Evolutionary conservation across 148 eudicot species (phyloP).

Genomic region (Mesembryanthemum crystallinum): DNA sequence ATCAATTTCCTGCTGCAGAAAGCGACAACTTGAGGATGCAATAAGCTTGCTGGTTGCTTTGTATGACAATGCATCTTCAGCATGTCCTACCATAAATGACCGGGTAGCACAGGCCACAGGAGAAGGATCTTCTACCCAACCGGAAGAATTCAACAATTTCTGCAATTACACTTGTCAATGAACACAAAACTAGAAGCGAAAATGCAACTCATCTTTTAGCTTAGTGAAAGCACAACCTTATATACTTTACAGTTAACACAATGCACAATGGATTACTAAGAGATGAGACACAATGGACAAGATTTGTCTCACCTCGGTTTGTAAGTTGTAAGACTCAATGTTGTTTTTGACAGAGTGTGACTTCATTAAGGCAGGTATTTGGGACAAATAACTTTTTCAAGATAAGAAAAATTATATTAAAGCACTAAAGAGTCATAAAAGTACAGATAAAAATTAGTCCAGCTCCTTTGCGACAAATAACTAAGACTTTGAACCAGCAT

Average conservation of each 20-base stretch:
- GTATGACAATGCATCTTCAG: constrained; percentile 62
- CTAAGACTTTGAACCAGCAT: not conserved
- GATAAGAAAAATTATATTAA: no score
- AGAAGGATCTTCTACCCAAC: constrained; percentile 91
- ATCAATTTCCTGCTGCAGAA: constrained; percentile 66
- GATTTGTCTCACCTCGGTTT: not conserved
- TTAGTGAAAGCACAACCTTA: constrained; percentile 8
- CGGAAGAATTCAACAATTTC: constrained; percentile 62
- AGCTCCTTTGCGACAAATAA: not conserved
- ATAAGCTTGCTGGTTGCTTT: constrained; percentile 71
- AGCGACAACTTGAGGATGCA: constrained; percentile 64
- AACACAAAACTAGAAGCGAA: constrained; percentile 20
- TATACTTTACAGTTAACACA: not conserved
- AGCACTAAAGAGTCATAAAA: no score
- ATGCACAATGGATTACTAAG: not conserved
- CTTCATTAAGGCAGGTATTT: not conserved
- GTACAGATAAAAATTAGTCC: not conserved
- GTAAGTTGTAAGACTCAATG: not conserved
- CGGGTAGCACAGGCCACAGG: constrained; percentile 61
- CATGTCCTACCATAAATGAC: constrained; percentile 49
- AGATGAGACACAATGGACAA: not conserved
- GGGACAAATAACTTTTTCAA: no score
- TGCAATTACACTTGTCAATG: constrained; percentile 51
- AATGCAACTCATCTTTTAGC: no score
- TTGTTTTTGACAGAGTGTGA: not conserved